Conservation (phyloP, 768 basidiomycete species). For the Leccinum disarticulatum region DNA sequence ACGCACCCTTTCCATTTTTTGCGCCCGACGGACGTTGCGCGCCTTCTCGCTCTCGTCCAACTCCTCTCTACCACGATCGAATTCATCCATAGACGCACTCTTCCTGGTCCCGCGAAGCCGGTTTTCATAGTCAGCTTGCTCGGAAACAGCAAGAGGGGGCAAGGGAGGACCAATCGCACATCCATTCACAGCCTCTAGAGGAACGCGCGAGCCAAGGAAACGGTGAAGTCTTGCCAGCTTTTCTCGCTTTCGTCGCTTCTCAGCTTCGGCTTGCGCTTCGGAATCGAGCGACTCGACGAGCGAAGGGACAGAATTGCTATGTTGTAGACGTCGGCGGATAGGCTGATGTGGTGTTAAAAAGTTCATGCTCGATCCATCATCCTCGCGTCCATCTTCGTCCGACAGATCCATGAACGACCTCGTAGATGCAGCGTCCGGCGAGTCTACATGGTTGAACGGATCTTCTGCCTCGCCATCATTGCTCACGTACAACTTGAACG, state of each 20-base stretch:
- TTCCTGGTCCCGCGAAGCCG: constrained; percentile 49
- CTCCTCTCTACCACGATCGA: constrained; percentile 68
- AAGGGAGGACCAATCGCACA: constrained; percentile 33
- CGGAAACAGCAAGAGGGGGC: constrained; percentile 29
- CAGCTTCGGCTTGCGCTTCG: constrained; percentile 58
- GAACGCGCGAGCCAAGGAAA: constrained; percentile 81
- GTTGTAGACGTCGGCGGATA: constrained; percentile 24
- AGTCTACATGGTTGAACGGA: constrained; percentile 13
- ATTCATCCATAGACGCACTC: constrained; percentile 46
- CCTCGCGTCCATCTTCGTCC: constrained; percentile 51
- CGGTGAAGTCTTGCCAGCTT: constrained; percentile 81
- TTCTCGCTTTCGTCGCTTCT: constrained; percentile 68
- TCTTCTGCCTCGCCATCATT: constrained; percentile 5
- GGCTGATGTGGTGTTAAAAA: constrained; percentile 28
- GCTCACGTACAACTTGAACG: constrained; percentile 33
- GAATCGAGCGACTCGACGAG: constrained; percentile 49
- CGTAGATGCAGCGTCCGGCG: constrained; percentile 29
- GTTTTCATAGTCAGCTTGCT: constrained; percentile 34
- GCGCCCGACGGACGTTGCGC: constrained; percentile 73
- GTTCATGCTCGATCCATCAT: constrained; percentile 33
- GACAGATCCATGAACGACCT: constrained; percentile 64
- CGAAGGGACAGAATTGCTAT: constrained; percentile 44
- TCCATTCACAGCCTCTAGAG: constrained; percentile 64
- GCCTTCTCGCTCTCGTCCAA: constrained; percentile 74
- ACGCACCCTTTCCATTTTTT: constrained; percentile 85